These are phyloP conservation scores for Gamarada debralockiae DNA, from an alignment of 495 filamentous ascomycete species.

Conservation along the genomic window DNA sequence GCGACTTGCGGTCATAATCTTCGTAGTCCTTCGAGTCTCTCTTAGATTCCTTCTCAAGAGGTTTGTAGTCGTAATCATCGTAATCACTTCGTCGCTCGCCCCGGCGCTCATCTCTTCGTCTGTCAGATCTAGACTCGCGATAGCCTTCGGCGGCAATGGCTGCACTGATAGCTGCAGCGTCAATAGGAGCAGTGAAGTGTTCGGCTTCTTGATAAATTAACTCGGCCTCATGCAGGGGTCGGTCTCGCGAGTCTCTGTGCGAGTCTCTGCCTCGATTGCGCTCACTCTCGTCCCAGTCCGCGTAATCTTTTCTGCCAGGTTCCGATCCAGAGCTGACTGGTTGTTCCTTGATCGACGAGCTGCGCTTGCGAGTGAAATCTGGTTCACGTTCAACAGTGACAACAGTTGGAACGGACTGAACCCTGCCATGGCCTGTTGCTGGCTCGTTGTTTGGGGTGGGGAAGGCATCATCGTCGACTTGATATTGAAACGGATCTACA, in stretches of 20 bases:
- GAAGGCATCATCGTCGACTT: constrained; percentile 45
- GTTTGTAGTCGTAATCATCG: constrained; percentile 6
- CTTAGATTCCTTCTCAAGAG: neutral
- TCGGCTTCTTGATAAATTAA: constrained; percentile 29
- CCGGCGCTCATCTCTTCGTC: constrained; percentile 21
- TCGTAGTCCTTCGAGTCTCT: constrained; percentile 2
- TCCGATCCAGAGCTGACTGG: constrained; percentile 11
- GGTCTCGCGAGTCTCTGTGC: constrained; percentile 12
- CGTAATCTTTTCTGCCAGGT: constrained; percentile 5
- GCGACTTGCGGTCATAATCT: neutral
- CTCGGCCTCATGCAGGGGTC: constrained; percentile 33
- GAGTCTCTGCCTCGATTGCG: constrained; percentile 11
- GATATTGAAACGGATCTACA: constrained; percentile 48
- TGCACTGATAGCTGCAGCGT: constrained; percentile 30
- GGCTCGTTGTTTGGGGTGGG: constrained; percentile 28
- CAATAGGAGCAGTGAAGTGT: constrained; percentile 35
- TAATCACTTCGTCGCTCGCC: constrained; percentile 10
- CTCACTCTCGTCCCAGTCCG: constrained; percentile 10
- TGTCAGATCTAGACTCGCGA: constrained; percentile 21
- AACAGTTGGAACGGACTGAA: constrained; percentile 32
- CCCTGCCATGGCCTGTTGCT: constrained; percentile 5
- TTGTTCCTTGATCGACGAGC: constrained; percentile 24
- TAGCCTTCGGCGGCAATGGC: constrained; percentile 33
- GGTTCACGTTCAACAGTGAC: constrained; percentile 44
- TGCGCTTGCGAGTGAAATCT: constrained; percentile 27